These are phyloP conservation scores for Penium margaritaceum DNA, from an alignment of 139 green algal genomes.

Conservation along the genomic window DNA sequence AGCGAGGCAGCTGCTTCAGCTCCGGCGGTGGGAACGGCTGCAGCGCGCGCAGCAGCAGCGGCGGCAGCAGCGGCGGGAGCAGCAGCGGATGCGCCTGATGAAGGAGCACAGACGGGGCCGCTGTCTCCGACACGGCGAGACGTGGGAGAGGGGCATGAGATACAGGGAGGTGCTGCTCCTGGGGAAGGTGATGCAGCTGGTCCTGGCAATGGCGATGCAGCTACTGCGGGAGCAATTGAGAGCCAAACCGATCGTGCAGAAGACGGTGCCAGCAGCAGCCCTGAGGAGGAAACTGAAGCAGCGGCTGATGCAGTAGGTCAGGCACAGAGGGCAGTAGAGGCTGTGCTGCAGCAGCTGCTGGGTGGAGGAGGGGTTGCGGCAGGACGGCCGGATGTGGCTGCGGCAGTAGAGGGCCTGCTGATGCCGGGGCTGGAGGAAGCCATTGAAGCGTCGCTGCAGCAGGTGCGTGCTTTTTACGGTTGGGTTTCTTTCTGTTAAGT, in stretches of 20 bases:
- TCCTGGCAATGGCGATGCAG: background rate
- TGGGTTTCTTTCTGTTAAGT: too few relatives aligned
- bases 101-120: background rate
- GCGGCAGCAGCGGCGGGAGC: background rate
- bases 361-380: background rate
- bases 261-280: background rate
- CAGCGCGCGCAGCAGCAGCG: background rate
- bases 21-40: background rate
- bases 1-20: background rate
- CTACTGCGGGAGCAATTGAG: background rate
- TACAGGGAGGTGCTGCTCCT: background rate
- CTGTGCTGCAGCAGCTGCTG: background rate
- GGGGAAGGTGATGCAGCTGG: constrained; percentile 3
- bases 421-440: too few relatives aligned
- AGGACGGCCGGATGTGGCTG: background rate
- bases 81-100: background rate
- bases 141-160: background rate
- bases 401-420: background rate
- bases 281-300: background rate
- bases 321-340: background rate
- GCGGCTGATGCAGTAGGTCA: background rate
- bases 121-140: background rate
- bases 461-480: too few relatives aligned
- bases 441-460: too few relatives aligned
- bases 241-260: background rate